A percentile compares a stretch with the other conserved stretches of the same genome.
These are phyloP conservation scores for Coccomyxa sp. DNA, from an alignment of 139 green algal species.

Conservation along the genomic window DNA sequence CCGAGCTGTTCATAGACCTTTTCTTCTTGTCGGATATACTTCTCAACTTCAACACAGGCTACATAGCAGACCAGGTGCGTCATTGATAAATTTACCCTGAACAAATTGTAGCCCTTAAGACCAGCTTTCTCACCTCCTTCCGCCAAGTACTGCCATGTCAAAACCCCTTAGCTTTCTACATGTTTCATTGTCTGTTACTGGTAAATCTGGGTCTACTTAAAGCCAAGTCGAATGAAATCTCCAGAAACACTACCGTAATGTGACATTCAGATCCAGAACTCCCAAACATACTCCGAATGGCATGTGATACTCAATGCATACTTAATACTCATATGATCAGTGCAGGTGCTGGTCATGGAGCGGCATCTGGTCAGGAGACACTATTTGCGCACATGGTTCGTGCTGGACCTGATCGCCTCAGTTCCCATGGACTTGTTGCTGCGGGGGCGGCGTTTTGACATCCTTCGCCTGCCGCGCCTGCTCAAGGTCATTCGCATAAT, in stretches of 20 bases:
- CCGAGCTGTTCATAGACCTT: slow-evolving; percentile 21
- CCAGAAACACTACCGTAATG: no score
- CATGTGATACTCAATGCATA: no score
- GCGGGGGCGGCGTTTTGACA: slow-evolving; percentile 7
- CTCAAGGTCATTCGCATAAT: slow-evolving; percentile 27
- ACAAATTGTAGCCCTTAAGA: background rate
- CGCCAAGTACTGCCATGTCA: no score
- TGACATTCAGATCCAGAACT: no score
- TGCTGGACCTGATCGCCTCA: slow-evolving; percentile 18
- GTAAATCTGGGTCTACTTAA: no score
- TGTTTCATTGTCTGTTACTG: no score
- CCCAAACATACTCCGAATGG: no score
- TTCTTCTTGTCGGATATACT: slow-evolving; percentile 24
- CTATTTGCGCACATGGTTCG: slow-evolving; percentile 21
- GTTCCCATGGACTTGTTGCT: slow-evolving; percentile 20
- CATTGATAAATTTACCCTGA: background rate
- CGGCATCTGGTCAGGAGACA: slow-evolving; percentile 6
- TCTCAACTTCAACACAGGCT: slow-evolving; percentile 31
- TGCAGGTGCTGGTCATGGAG: slow-evolving; percentile 21
- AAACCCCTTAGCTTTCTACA: no score
- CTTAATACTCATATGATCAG: background rate
- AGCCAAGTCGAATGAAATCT: no score
- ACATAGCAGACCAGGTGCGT: slow-evolving; percentile 23
- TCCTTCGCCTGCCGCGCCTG: slow-evolving; percentile 15
- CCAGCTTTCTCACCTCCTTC: no score